Evolutionary conservation across 208 protist species (phyloP), one percentile per base, ranked within the genome.

Genomic region (Vickermania ingenoplastis): DNA sequence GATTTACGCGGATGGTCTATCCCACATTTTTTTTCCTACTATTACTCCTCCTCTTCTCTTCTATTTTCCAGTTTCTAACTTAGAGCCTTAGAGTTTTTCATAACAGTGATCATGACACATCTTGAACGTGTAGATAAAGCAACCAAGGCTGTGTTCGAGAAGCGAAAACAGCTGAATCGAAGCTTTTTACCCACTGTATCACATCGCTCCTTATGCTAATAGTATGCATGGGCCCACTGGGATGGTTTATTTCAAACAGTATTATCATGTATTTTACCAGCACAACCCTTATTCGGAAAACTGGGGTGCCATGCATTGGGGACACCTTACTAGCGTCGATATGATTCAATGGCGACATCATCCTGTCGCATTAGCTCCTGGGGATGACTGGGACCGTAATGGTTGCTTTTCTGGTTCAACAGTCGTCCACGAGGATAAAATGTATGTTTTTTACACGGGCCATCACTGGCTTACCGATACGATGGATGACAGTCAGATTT

Each of bases 211-310:
- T 1, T 81, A 76, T 36, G 73, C 71, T 1, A 61, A 75, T 0
- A 81, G 71, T 30, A 79, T 81, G 75, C 77, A 76, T 62, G 79
- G 69, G 11, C 74, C 74, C 1, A 74, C 61, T 27, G 79, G 74
- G 0, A 55, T 82, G 22, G 61, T 81, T 13, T 79, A 67, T 45
- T 78, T 77, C 56, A 78, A 81, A 58, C 74, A 71, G 0, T 60
- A 79, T 2, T 86, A 86, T 29, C 79, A 86, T 30, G 63, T 86
- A 3, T 86, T 86, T 51, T 86, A 81, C 36, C 74, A 86, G 61
- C 75, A 86, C 49, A 36, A 86, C 25, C 79, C 79, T 0, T 76
- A 62, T 36, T 67, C 72, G 0, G 60, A 63, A 1, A 63, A 73
- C 31, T 76, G 67, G 69, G 79, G 74, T 28, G 50, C 74, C 3